Evolutionary conservation across 2,329 filamentous ascomycete genomes (phyloP).

Genomic region (Acrocalymma vagum): DNA sequence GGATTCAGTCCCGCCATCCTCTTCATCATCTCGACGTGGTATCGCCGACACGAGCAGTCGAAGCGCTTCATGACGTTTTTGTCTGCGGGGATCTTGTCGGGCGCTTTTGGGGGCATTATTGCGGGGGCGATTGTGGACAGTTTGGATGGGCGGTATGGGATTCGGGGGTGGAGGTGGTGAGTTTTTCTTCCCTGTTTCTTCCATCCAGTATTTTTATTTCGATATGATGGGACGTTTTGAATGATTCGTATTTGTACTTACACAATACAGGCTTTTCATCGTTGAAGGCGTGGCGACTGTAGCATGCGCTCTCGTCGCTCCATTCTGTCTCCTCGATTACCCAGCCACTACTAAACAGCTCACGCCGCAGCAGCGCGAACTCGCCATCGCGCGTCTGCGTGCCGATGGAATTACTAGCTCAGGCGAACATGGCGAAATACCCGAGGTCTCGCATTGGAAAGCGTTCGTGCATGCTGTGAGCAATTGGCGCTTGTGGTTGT

Average conservation of each 20-base stretch:
- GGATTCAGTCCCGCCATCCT: slow-evolving; percentile 33
- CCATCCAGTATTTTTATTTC: too few relatives aligned
- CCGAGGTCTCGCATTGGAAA: slow-evolving; percentile 27
- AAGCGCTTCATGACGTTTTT: slow-evolving; percentile 36
- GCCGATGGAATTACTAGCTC: slow-evolving; percentile 29
- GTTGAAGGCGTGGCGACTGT: slow-evolving; percentile 34
- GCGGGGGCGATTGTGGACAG: slow-evolving; percentile 27
- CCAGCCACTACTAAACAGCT: slow-evolving; percentile 52
- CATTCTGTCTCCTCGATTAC: slow-evolving; percentile 33
- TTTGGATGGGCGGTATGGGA: slow-evolving; percentile 26
- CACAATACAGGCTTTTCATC: slow-evolving; percentile 27
- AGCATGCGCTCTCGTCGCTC: slow-evolving; percentile 26
- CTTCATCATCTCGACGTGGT: slow-evolving; percentile 36
- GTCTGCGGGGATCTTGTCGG: slow-evolving; percentile 27
- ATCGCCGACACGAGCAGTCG: slow-evolving; percentile 31
- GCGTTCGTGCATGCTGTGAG: slow-evolving; percentile 26
- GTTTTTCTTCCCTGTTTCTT: too few relatives aligned
- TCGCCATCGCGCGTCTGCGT: slow-evolving; percentile 34
- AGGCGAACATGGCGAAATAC: slow-evolving; percentile 23
- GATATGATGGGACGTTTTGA: too few relatives aligned
- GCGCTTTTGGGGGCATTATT: slow-evolving; percentile 32
- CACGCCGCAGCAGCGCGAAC: slow-evolving; percentile 52
- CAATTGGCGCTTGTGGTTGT: slow-evolving; percentile 32
- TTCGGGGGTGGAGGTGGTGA: slow-evolving; percentile 31
- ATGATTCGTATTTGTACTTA: too few relatives aligned